A percentile compares a stretch with the other conserved stretches of the same genome.
phyloP scores from a whole-genome alignment of 208 protist species.

The Leishmania braziliensis region DNA sequence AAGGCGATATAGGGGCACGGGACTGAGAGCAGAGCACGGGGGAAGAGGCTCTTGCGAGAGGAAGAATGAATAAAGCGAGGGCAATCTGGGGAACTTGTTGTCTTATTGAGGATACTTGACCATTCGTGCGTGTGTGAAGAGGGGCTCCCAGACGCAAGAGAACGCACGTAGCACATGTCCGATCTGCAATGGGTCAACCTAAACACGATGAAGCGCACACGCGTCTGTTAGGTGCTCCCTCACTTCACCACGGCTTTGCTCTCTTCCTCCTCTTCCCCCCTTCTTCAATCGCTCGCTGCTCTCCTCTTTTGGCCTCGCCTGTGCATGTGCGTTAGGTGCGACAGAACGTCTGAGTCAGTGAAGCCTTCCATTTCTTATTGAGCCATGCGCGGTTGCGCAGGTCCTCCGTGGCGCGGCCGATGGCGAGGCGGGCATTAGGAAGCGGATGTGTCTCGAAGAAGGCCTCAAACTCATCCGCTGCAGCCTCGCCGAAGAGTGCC shows the following conservation, averaged over 20 bases:
- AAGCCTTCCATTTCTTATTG: constrained; percentile 55
- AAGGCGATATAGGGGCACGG: neutral
- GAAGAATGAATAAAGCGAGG: neutral
- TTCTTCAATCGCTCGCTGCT: neutral
- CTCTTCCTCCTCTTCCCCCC: neutral
- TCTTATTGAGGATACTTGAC: neutral
- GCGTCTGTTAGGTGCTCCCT: neutral
- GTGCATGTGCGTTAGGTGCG: neutral
- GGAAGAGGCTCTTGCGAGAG: neutral
- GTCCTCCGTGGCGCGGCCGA: constrained; percentile 68
- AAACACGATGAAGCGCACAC: neutral
- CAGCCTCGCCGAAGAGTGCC: constrained; percentile 53
- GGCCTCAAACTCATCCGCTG: constrained; percentile 54
- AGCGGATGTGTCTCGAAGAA: constrained; percentile 82
- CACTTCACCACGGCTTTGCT: neutral
- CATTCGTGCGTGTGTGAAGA: neutral
- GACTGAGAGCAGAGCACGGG: neutral
- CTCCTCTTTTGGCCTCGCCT: neutral
- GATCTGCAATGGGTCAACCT: neutral
- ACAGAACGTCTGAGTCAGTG: constrained; percentile 18
- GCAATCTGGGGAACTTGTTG: neutral
- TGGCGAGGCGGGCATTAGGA: constrained; percentile 74
- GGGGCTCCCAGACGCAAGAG: neutral
- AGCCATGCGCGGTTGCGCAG: constrained; percentile 67
- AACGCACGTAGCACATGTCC: neutral